Evolutionary conservation across 306 rosid species (phyloP).

Genomic region (Pachyrhizus erosus): DNA sequence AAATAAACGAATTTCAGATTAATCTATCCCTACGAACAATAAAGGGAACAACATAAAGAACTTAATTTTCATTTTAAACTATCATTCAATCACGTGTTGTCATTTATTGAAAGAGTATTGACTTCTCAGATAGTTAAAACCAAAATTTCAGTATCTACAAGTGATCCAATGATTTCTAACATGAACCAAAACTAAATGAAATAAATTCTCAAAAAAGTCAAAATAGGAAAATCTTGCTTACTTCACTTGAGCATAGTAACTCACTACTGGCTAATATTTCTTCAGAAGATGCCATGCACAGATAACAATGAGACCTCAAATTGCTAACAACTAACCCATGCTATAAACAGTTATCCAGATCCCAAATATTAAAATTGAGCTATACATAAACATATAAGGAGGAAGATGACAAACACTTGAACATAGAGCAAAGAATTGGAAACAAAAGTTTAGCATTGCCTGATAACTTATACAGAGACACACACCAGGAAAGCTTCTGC

Average conservation of each 20-base stretch:
- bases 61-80: neutral
- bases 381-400: constrained; percentile 5
- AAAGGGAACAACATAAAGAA: neutral
- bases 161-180: neutral
- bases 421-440: constrained; percentile 10
- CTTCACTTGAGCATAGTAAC: neutral
- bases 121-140: neutral
- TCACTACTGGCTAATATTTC: neutral
- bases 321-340: neutral
- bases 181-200: neutral
- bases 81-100: neutral
- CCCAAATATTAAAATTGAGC: constrained; percentile 30
- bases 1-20: no score
- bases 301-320: neutral
- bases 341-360: neutral
- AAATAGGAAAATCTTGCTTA: neutral
- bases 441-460: neutral
- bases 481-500: constrained; percentile 38
- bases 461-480: neutral
- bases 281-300: neutral
- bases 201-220: neutral
- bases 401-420: neutral
- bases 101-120: neutral
- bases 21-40: no score
- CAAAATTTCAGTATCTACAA: neutral